These are phyloP conservation scores for Gastrolobium bilobum DNA, from an alignment of 306 rosid species.

Conservation along the genomic window DNA sequence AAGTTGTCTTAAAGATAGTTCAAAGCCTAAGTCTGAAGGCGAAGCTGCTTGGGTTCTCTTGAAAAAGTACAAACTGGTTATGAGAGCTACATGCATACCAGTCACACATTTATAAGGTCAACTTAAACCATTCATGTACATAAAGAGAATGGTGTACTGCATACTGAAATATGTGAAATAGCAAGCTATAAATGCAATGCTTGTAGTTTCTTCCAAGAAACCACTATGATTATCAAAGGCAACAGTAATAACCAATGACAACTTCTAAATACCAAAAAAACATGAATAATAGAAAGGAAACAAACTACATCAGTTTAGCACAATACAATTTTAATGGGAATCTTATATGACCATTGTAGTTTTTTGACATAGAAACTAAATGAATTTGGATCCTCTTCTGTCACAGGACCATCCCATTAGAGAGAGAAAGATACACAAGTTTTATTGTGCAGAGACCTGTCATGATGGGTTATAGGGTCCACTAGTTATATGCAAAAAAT, in stretches of 20 bases:
- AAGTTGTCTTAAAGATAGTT: conserved; percentile 3
- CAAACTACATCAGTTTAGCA: not conserved
- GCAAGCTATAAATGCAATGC: not conserved
- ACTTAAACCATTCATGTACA: not conserved
- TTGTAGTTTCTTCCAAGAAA: not conserved
- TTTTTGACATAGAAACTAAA: conserved; percentile 11
- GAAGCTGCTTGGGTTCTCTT: not conserved
- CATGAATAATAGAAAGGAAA: conserved; percentile 11
- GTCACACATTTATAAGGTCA: conserved; percentile 19
- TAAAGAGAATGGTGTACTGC: not conserved
- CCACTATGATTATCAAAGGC: conserved; percentile 18
- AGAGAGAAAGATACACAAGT: not conserved
- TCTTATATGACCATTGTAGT: not conserved
- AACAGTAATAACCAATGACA: conserved; percentile 8
- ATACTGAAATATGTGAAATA: conserved; percentile 16
- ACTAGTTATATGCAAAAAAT: not conserved
- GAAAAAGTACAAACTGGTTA: not conserved
- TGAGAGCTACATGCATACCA: not conserved
- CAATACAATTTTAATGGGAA: not conserved
- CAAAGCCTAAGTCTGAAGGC: not conserved
- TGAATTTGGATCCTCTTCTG: not conserved
- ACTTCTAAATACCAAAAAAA: not conserved
- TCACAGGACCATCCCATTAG: not conserved
- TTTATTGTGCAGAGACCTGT: not conserved
- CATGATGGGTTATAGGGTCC: not conserved